Conservation (phyloP, 1,139 yeast genomes). For the Yamadazyma dendronema region DNA sequence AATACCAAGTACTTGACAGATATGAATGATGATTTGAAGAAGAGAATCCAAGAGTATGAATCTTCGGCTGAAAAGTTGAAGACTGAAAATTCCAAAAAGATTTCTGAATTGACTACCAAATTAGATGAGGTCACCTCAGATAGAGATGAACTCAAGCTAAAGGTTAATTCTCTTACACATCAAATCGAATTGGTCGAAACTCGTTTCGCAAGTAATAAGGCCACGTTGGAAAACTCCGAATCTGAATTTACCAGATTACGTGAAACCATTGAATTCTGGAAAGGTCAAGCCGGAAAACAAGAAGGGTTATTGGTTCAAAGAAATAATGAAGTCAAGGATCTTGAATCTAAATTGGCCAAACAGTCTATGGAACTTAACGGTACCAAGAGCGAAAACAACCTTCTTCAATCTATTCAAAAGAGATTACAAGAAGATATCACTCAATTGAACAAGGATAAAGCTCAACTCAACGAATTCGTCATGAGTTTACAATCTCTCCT, state of each 20-base stretch:
- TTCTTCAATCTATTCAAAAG: constrained; percentile 49
- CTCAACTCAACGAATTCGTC: constrained; percentile 58
- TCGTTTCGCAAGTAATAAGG: constrained; percentile 28
- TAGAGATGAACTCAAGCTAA: constrained; percentile 32
- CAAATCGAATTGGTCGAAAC: constrained; percentile 35
- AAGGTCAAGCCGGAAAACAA: constrained; percentile 56
- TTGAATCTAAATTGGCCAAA: constrained; percentile 51
- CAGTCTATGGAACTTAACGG: constrained; percentile 47
- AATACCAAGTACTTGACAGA: constrained; percentile 29
- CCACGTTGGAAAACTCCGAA: constrained; percentile 43
- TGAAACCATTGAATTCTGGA: constrained; percentile 42
- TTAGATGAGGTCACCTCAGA: constrained; percentile 23
- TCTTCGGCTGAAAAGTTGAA: constrained; percentile 29
- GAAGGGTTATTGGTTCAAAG: constrained; percentile 55
- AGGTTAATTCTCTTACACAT: constrained; percentile 30
- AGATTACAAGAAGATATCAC: constrained; percentile 56
- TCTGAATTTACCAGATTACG: constrained; percentile 51
- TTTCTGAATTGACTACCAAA: constrained; percentile 27
- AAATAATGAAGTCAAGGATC: constrained; percentile 51
- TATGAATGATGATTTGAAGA: constrained; percentile 26
- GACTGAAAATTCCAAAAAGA: constrained; percentile 23
- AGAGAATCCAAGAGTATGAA: constrained; percentile 29
- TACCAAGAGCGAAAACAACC: constrained; percentile 53
- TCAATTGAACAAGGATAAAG: constrained; percentile 57
- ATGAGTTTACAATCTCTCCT: constrained; percentile 60